Evolutionary conservation across 331 rosid genomes (phyloP).

Genomic region (Ulmus americana): DNA sequence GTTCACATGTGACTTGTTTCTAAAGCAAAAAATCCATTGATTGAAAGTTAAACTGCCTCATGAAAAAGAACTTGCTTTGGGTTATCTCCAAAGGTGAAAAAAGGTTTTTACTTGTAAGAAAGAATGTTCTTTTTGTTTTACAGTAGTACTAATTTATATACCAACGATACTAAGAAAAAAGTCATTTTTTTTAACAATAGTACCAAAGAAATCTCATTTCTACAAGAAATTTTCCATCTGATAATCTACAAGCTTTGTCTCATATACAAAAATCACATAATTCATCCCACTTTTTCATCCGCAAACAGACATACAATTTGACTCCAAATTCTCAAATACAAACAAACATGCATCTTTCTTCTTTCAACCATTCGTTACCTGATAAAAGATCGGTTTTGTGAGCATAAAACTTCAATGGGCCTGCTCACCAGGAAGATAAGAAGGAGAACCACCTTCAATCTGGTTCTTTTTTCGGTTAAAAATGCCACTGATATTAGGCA

Average conservation of each 20-base stretch:
- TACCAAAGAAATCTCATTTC: conserved; percentile 5
- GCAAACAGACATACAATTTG: neutral
- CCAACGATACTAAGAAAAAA: too few species aligned
- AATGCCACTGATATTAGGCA: conserved; percentile 67
- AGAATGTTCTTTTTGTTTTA: too few species aligned
- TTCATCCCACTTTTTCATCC: conserved; percentile 1
- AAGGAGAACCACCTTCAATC: conserved; percentile 69
- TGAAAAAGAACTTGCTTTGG: too few species aligned
- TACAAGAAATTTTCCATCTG: conserved; percentile 14
- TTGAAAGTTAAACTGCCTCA: too few species aligned
- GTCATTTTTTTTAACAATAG: neutral
- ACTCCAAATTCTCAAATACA: conserved; percentile 12
- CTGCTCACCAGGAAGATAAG: conserved; percentile 82
- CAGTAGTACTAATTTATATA: too few species aligned
- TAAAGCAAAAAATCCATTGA: too few species aligned
- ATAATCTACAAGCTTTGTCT: conserved; percentile 21
- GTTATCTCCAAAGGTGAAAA: too few species aligned
- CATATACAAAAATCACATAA: conserved; percentile 38
- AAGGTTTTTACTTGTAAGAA: too few species aligned
- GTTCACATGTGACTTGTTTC: too few species aligned
- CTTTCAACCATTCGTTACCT: conserved; percentile 33
- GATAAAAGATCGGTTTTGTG: conserved; percentile 19
- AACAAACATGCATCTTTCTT: conserved; percentile 35
- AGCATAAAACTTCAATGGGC: conserved; percentile 42
- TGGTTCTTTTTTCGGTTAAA: conserved; percentile 74